Evolutionary conservation across 805 yeast genomes (phyloP), one percentile per base, ranked within the genome.

Genomic region (Candida coleopterorum): DNA sequence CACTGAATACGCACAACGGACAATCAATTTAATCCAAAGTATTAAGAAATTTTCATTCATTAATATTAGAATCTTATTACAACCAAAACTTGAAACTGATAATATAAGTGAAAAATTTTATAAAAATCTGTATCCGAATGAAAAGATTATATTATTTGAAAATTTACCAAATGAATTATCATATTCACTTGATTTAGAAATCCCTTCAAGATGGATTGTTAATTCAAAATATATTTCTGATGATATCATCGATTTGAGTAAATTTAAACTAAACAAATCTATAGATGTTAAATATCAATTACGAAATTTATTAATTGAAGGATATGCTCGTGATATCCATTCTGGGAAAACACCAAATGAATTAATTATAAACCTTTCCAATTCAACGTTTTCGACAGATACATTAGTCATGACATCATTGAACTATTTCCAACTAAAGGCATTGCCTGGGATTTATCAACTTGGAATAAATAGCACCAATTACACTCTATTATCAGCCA

Each of bases 401-500:
- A 81, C 96, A 0, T 64, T 60, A 25, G 78, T 88, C 1, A 84
- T 90, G 93, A 72, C 80, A 1, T 81, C 84, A 26, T 65, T 81
- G 43, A 97, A 97, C 0, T 90, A 90, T 56, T 75, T 83, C 37
- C 97, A 89, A 57, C 63, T 93, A 31, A 75, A 75, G 43, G 78
- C 83, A 0, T 68, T 66, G 34, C 93, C 94, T 1, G 96, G 96
- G 0, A 31, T 68, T 3, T 85, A 85, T 81, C 54, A 60, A 2
- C 53, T 85, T n/a, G 54, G 60, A 2, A 53, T 85, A 12, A 49
- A 80, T 9, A 36, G 41, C 9, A 26, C 30, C 5, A 29, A 29
- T 12, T 59, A 49, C 33, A 45, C 50, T 4, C 38, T 67, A 20
- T 43, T 66, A 8, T 64, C 72, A 2, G 62, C 81, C 1, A 49